Evolutionary conservation across 176 grass and related monocot species (phyloP).

Genomic region (Elymus sibiricus): DNA sequence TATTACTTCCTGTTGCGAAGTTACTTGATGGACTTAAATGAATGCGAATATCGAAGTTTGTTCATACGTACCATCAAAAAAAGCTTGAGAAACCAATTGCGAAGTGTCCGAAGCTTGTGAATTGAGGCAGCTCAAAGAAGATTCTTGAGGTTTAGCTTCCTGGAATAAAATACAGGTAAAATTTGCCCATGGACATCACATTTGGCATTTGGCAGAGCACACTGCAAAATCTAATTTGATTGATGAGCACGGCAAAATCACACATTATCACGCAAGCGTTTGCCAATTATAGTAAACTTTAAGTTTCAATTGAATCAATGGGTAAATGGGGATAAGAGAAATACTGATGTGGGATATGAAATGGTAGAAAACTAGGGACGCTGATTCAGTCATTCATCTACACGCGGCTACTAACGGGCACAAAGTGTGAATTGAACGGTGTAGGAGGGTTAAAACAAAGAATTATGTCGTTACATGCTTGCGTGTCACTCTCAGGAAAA

Average conservation of each 20-base stretch:
- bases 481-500: neutral
- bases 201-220: neutral
- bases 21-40: constrained; percentile 16
- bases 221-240: neutral
- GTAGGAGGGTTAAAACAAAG: neutral
- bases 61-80: constrained; percentile 59
- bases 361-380: neutral
- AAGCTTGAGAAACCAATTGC: constrained; percentile 61
- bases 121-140: constrained; percentile 40
- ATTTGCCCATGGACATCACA: neutral
- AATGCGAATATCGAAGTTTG: constrained; percentile 25
- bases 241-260: neutral
- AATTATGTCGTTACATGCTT: neutral
- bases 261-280: too few relatives aligned
- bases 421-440: neutral
- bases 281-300: too few relatives aligned
- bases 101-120: constrained; percentile 58
- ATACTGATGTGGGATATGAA: neutral
- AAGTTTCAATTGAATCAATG: neutral
- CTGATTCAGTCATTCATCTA: neutral
- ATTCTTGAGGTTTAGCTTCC: constrained; percentile 52
- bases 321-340: neutral
- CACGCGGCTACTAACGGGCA: neutral
- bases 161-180: constrained; percentile 34
- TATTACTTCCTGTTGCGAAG: constrained; percentile 7